phyloP scores from a whole-genome alignment of 257 asterid species.

The Solanum raphanifolium region DNA sequence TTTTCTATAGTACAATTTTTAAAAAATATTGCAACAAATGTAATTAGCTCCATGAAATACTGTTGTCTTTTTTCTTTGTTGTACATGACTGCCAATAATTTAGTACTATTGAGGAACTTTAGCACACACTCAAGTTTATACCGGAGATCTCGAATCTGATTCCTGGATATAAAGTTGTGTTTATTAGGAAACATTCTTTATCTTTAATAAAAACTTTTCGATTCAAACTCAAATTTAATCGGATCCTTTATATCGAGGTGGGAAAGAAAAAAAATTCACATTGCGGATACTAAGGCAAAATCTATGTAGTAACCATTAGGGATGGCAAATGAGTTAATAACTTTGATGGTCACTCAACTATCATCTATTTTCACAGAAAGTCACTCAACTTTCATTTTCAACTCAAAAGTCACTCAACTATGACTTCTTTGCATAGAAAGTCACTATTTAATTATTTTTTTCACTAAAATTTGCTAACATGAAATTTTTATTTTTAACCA shows the following conservation, averaged over 20 bases:
- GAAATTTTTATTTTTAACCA: too few relatives aligned
- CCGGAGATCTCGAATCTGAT: not conserved
- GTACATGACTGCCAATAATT: not conserved
- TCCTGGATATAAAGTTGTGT: not conserved
- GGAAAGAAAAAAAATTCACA: not conserved
- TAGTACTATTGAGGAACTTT: not conserved
- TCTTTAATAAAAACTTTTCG: too few relatives aligned
- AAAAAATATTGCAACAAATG: not conserved
- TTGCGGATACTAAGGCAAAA: not conserved
- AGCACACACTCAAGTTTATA: not conserved
- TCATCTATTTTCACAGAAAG: too few relatives aligned
- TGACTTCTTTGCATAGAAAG: too few relatives aligned
- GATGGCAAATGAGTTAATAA: too few relatives aligned
- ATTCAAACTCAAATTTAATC: too few relatives aligned
- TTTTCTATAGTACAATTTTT: not conserved
- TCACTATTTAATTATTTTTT: too few relatives aligned
- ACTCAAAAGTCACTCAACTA: too few relatives aligned
- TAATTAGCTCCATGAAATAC: not conserved
- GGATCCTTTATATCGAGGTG: too few relatives aligned
- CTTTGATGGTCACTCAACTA: too few relatives aligned
- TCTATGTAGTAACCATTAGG: not conserved
- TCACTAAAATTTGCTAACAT: too few relatives aligned
- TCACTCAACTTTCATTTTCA: too few relatives aligned
- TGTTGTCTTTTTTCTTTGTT: not conserved
- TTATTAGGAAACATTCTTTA: not conserved